Evolutionary conservation across 2,329 filamentous ascomycete species (phyloP).

Genomic region (Scorias spongiosa): DNA sequence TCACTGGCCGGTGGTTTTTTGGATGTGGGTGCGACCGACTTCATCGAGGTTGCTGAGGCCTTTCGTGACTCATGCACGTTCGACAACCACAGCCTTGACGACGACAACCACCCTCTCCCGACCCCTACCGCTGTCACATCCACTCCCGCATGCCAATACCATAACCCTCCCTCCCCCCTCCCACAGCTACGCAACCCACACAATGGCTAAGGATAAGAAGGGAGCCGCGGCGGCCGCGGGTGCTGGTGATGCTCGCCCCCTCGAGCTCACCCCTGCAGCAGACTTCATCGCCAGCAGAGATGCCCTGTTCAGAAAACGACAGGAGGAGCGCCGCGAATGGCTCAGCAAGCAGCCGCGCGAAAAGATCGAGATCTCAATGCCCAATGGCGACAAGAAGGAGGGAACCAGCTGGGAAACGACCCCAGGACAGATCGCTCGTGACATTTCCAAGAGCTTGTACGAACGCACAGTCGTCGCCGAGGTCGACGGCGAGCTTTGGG

Average conservation of each 20-base stretch:
- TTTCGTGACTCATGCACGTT: background rate
- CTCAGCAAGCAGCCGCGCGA: slow-evolving; percentile 55
- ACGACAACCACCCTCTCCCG: too few species aligned
- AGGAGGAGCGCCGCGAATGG: slow-evolving; percentile 69
- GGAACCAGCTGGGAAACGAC: slow-evolving; percentile 88
- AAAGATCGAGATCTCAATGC: slow-evolving; percentile 58
- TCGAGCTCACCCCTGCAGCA: slow-evolving; percentile 41
- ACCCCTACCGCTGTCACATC: background rate
- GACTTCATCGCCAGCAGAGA: slow-evolving; percentile 73
- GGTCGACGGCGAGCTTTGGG: slow-evolving; percentile 80
- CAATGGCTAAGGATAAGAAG: slow-evolving; percentile 31
- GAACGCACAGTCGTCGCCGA: slow-evolving; percentile 78
- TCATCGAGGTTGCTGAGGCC: background rate
- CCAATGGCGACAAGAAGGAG: slow-evolving; percentile 52
- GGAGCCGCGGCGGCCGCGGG: slow-evolving; percentile 13
- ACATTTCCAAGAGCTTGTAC: slow-evolving; percentile 70
- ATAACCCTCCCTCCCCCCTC: background rate
- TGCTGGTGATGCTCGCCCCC: slow-evolving; percentile 24
- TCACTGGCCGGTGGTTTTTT: background rate
- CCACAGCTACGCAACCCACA: slow-evolving; percentile 3
- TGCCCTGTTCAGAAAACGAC: slow-evolving; percentile 74
- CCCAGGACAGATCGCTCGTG: slow-evolving; percentile 60
- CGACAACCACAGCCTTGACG: background rate
- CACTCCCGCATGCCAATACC: background rate
- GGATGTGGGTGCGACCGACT: background rate